Conservation (phyloP, 2,329 filamentous ascomycete species). For the Fusarium acutatum region DNA sequence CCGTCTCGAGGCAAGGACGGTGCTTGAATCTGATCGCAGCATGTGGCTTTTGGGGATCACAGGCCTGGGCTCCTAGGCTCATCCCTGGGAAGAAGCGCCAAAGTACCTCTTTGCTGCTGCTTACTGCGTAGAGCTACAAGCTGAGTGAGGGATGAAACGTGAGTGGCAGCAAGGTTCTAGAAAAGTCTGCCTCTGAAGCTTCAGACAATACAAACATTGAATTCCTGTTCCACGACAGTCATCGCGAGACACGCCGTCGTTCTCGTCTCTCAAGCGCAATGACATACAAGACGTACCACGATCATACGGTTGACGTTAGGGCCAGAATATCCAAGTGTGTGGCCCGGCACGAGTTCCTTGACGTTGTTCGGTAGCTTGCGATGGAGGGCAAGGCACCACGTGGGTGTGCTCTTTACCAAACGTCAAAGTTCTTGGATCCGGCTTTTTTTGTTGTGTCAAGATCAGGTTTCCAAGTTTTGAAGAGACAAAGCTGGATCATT, state of each 20-base stretch:
- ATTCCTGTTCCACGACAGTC: conserved; percentile 1
- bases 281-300: conserved; percentile 35
- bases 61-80: conserved; percentile 34
- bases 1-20: conserved; percentile 29
- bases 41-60: conserved; percentile 42
- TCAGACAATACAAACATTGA: conserved; percentile 1
- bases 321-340: conserved; percentile 7
- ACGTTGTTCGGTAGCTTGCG: conserved; percentile 26
- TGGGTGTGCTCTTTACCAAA: conserved; percentile 30
- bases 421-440: conserved; percentile 18
- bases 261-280: conserved; percentile 2
- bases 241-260: not conserved
- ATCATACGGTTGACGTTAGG: conserved; percentile 39
- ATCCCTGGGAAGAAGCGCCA: conserved; percentile 22
- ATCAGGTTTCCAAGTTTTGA: conserved; percentile 26
- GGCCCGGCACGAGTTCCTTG: conserved; percentile 13
- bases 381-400: conserved; percentile 38
- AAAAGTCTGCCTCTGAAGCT: conserved; percentile 24
- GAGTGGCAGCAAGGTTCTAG: conserved; percentile 24
- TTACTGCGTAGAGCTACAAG: conserved; percentile 9
- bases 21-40: conserved; percentile 42
- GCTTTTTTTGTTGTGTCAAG: conserved; percentile 2
- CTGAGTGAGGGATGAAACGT: not conserved
- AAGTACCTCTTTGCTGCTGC: conserved; percentile 4
- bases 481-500: not conserved